Conservation (phyloP, 495 filamentous ascomycete genomes). For the Tirmania nivea region DNA sequence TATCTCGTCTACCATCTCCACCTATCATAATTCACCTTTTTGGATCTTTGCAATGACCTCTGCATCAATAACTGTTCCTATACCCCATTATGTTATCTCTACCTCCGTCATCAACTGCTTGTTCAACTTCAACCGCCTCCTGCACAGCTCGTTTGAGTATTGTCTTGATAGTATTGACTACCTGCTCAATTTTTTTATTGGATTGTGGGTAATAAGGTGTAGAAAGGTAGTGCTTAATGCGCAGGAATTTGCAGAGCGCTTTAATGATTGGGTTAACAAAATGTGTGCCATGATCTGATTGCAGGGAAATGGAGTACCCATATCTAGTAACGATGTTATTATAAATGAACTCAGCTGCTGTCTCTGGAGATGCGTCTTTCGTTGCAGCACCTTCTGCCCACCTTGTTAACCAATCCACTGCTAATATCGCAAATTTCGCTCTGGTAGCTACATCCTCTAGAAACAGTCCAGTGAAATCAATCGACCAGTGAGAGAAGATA, state of each 20-base stretch:
- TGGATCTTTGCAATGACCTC: neutral
- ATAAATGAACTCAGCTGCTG: neutral
- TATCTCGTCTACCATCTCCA: neutral
- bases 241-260: neutral
- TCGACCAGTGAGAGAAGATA: neutral
- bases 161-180: neutral
- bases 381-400: neutral
- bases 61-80: neutral
- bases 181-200: neutral
- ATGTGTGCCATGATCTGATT: neutral
- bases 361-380: neutral
- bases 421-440: neutral
- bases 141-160: neutral
- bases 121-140: neutral
- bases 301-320: neutral
- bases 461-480: neutral
- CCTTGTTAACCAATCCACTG: neutral
- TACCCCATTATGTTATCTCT: too few relatives aligned
- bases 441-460: neutral
- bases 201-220: neutral
- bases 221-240: neutral
- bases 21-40: neutral
- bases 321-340: neutral
- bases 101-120: neutral
- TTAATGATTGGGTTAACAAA: neutral